Base-by-base conservation (phyloP, 2,329 filamentous ascomycete species). In the Beauveria medogensis region DNA sequence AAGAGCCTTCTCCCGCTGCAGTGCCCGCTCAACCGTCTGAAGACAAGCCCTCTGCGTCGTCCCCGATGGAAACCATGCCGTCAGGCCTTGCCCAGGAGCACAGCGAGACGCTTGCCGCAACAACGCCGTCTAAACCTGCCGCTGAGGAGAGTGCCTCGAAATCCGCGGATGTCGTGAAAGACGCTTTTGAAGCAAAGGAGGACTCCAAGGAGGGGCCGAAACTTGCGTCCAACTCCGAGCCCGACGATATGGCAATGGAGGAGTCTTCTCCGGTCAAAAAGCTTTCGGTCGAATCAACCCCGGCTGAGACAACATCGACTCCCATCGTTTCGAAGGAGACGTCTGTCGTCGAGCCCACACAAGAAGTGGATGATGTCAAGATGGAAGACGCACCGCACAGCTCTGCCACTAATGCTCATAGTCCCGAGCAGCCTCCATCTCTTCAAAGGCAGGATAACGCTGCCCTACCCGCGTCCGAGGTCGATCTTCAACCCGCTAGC, bases 401-500 rank as follows among this genome's bases (percentile, higher is more conserved):
- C 9, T n/a, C 60, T 30, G 14, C 41, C 8, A 7, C 22, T n/a
- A 8, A 26, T 26, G 16, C 30, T 26, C 55, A 47, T 7, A 12
- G 26, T 18, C 24, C 52, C 18, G 47, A 34, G 7, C 46, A 34
- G 20, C 40, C n/a, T 12, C 40, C 60, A 8, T 34, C 60, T 40
- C 55, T 43, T 6, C 53, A 55, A 7, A 46, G 28, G 8, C 57
- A 60, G 41, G 41, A 54, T 8, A 53, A 22, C 28, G 68, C 68
- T 9, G 64, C 61, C n/a, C 63, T 63, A 1, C 67, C 71, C 5
- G 65, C 64, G 22, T 73, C 68, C 5, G 75, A 78, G 28, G 67
- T 70, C 28, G 73, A 74, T 44, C 64, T 73, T 4, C 71, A 73
- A 5, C 70, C 73, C 18, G 69, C 71, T 18, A 73, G 72, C 63